These are phyloP conservation scores for Dentipellis sp. DNA, from an alignment of 768 basidiomycete genomes.

Conservation along the genomic window DNA sequence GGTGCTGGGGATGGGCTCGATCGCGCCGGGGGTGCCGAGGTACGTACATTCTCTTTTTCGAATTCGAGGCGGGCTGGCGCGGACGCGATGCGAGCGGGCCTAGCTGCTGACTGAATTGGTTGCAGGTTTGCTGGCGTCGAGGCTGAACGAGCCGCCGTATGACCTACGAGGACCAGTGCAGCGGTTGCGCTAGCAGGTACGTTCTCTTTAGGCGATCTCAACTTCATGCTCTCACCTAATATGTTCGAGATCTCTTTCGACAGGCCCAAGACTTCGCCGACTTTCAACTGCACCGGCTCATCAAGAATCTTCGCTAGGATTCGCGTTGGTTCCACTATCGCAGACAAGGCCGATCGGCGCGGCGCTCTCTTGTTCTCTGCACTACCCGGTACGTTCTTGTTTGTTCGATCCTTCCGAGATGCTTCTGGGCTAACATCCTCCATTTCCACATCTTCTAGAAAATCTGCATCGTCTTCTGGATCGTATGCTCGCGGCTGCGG, in stretches of 20 bases:
- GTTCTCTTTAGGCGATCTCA: not conserved
- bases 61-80: too few relatives aligned
- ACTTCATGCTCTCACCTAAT: not conserved
- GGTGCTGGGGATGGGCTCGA: not conserved
- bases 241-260: not conserved
- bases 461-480: not conserved
- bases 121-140: too few relatives aligned
- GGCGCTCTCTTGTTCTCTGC: not conserved
- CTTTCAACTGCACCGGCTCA: not conserved
- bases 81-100: too few relatives aligned
- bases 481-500: too few relatives aligned
- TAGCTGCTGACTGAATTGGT: too few relatives aligned
- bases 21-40: too few relatives aligned
- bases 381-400: too few relatives aligned
- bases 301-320: not conserved
- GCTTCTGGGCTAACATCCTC: not conserved
- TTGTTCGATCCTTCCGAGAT: too few relatives aligned
- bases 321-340: not conserved
- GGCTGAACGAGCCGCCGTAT: too few relatives aligned
- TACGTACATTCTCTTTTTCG: too few relatives aligned
- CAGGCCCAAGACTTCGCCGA: not conserved
- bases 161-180: not conserved
- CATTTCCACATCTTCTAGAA: not conserved
- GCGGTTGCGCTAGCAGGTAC: not conserved
- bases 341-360: not conserved